Evolutionary conservation across 495 filamentous ascomycete genomes (phyloP).

Genomic region (Venustampulla echinocandica): DNA sequence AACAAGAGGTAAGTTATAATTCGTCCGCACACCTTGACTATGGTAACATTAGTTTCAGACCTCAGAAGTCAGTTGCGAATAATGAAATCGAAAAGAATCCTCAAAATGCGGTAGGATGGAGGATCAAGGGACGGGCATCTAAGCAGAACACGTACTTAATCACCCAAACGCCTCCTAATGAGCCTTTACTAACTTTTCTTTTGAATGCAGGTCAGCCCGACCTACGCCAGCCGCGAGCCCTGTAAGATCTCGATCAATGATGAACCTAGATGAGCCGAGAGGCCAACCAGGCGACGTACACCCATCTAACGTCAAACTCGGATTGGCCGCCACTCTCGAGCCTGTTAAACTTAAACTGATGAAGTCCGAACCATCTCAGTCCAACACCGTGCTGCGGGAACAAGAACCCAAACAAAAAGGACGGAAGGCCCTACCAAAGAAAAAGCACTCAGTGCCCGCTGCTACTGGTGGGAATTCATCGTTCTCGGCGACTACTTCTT

Average conservation of each 20-base stretch:
- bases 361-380: no score
- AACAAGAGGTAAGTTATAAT: background rate
- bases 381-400: no score
- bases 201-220: no score
- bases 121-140: background rate
- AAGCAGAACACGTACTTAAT: background rate
- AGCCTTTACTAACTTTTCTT: no score
- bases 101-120: background rate
- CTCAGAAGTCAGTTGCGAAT: background rate
- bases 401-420: no score
- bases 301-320: background rate
- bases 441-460: no score
- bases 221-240: conserved; percentile 1
- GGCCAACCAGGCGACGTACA: background rate
- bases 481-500: no score
- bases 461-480: no score
- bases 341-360: no score
- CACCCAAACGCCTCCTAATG: no score
- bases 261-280: background rate
- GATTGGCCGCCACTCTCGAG: no score
- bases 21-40: background rate
- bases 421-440: no score
- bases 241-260: background rate
- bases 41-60: background rate
- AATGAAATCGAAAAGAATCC: background rate